phyloP scores from a whole-genome alignment of 2,329 filamentous ascomycete genomes.

The Fusarium anguioides region DNA sequence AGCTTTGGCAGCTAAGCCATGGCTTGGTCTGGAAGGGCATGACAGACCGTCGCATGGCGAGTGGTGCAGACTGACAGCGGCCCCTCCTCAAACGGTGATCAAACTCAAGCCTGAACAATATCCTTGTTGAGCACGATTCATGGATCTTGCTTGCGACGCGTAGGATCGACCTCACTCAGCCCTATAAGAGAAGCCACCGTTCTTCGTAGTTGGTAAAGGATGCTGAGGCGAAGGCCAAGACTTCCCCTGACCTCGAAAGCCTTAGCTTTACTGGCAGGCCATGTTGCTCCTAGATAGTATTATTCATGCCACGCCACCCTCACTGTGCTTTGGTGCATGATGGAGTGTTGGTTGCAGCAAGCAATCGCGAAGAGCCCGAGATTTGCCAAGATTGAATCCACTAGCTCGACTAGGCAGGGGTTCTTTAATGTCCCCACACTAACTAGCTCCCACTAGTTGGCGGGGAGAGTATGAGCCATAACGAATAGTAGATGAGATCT shows the following conservation, averaged over 20 bases:
- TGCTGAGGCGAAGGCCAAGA: neutral
- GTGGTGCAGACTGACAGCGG: slow-evolving; percentile 32
- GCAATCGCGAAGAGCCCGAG: slow-evolving; percentile 4
- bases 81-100: slow-evolving; percentile 14
- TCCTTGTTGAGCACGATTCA: slow-evolving; percentile 16
- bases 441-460: slow-evolving; percentile 7
- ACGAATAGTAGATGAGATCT: slow-evolving; percentile 33
- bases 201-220: neutral
- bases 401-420: slow-evolving; percentile 15
- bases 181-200: slow-evolving; percentile 26
- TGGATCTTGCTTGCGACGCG: slow-evolving; percentile 33
- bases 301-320: slow-evolving; percentile 6
- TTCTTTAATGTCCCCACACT: slow-evolving; percentile 19
- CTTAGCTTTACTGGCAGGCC: neutral
- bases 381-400: slow-evolving; percentile 23
- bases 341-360: slow-evolving; percentile 1
- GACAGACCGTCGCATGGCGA: slow-evolving; percentile 17
- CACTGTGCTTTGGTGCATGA: neutral
- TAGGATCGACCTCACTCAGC: slow-evolving; percentile 30
- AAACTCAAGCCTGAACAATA: slow-evolving; percentile 8
- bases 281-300: neutral
- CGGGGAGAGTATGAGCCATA: neutral
- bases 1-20: neutral
- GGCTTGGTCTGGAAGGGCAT: neutral
- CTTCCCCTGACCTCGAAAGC: neutral